Base-by-base conservation (phyloP, 805 yeast genomes). In the Metschnikowia hibisci region DNA sequence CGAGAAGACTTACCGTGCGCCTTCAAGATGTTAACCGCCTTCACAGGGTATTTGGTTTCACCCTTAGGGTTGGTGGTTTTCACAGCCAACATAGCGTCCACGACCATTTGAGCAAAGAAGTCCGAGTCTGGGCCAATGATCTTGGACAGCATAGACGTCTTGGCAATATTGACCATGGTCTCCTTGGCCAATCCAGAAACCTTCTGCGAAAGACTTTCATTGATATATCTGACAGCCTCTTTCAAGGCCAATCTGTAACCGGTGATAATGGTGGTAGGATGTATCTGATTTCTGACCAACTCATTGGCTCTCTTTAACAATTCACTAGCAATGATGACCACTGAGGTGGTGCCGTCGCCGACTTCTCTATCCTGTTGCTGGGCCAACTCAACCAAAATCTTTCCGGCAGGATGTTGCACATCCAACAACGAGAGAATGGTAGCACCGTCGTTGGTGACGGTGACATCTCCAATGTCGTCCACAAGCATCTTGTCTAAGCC, bases 351-450 rank as follows among this genome's bases (percentile, higher is more conserved):
- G 55, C 98, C 98, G 61, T 90, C 98, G 48, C 97, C 99, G 42
- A 93, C 96, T 68, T 93, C 99, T 58, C 96, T 80, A 65, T 93
- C 99, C 71, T 93, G 99, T 66, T 93, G 98, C 65, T 93, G 96
- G 2, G 99, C 99, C 60, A 93, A 76, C 61, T 93, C 98, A 39
- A 93, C 99, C 45, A 93, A 73, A 56, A 93, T 93, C 69, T 89
- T 91, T 13, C 98, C 99, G 1, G 99, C 99, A 28, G 99, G 99
- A 64, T 93, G 99, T 67, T 93, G 96, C 40, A 93, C 98, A 62
- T 93, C 99, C 52, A 93, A 73, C 41, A 95, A 68, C 8, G 88
- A 77, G 51, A 93, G 73, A 57, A 93, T 93, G 4, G 99, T 93
- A 46, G 99, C 99, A 53, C 99, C 99, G 66, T 93, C 99, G 67